Evolutionary conservation across 371 early-diverging fungal genomes (phyloP).

Genomic region (Circinella minor): DNA sequence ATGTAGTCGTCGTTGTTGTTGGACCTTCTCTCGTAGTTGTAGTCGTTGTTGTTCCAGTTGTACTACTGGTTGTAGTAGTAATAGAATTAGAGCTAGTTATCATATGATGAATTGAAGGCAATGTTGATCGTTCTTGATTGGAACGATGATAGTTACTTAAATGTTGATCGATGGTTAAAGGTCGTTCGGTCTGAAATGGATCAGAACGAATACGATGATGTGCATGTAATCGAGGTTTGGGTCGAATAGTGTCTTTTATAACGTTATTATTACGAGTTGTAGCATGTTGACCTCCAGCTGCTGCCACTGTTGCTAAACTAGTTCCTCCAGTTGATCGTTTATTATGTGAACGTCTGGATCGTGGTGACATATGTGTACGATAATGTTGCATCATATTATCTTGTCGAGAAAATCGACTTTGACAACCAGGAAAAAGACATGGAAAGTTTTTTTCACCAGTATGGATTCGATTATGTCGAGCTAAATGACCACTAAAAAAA

Average conservation of each 20-base stretch:
- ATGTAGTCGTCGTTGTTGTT: conserved; percentile 8
- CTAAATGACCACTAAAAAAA: conserved; percentile 74
- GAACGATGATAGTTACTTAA: conserved; percentile 36
- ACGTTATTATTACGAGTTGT: too few relatives aligned
- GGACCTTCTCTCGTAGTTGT: background rate
- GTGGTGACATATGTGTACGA: conserved; percentile 80
- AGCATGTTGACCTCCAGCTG: too few relatives aligned
- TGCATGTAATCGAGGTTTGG: conserved; percentile 44
- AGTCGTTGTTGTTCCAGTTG: background rate
- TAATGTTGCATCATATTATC: conserved; percentile 94
- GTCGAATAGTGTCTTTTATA: conserved; percentile 21
- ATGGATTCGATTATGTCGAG: conserved; percentile 89
- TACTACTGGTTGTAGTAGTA: background rate
- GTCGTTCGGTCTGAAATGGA: conserved; percentile 36
- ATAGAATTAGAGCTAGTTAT: background rate
- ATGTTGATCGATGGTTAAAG: conserved; percentile 54
- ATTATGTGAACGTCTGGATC: conserved; percentile 62
- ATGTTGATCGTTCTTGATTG: background rate
- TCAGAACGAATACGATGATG: conserved; percentile 51
- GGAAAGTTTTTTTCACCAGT: conserved; percentile 92
- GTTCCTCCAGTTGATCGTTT: conserved; percentile 23
- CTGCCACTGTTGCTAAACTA: too few relatives aligned
- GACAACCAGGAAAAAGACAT: conserved; percentile 81
- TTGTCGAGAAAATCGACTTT: conserved; percentile 84
- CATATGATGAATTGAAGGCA: background rate